Conservation (phyloP, 495 filamentous ascomycete species). For the Penicillium cinerascens region DNA sequence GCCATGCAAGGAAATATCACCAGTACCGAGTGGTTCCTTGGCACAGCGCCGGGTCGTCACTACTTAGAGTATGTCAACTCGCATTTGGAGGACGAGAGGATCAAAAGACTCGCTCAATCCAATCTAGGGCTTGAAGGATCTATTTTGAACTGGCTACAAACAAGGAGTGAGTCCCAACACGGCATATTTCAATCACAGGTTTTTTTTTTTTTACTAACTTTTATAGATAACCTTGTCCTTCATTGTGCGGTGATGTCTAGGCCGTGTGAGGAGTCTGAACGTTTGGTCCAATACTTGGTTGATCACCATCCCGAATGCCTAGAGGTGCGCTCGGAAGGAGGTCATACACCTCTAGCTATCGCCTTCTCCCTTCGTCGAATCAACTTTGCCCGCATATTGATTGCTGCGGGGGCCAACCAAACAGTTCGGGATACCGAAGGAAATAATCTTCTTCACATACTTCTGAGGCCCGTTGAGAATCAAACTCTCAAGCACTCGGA, state of each 20-base stretch:
- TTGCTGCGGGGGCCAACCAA: slow-evolving; percentile 64
- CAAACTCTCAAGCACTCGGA: slow-evolving; percentile 11
- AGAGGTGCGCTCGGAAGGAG: slow-evolving; percentile 51
- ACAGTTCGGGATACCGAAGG: slow-evolving; percentile 46
- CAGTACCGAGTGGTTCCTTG: slow-evolving; percentile 65
- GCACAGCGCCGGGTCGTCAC: slow-evolving; percentile 56
- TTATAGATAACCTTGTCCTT: slow-evolving; percentile 56
- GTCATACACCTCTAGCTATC: slow-evolving; percentile 59
- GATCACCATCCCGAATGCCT: slow-evolving; percentile 54
- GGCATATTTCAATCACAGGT: neutral
- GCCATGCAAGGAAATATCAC: slow-evolving; percentile 55
- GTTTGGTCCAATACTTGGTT: slow-evolving; percentile 60
- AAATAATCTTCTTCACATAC: slow-evolving; percentile 59
- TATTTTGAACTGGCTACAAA: slow-evolving; percentile 57
- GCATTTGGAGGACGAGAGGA: slow-evolving; percentile 50
- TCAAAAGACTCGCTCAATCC: slow-evolving; percentile 52
- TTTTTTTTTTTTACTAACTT: neutral
- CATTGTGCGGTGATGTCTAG: slow-evolving; percentile 59
- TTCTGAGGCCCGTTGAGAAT: slow-evolving; percentile 28
- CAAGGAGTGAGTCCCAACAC: slow-evolving; percentile 37
- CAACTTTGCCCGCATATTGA: slow-evolving; percentile 54
- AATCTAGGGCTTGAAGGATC: slow-evolving; percentile 56
- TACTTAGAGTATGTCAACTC: slow-evolving; percentile 62
- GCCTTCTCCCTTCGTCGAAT: slow-evolving; percentile 51
- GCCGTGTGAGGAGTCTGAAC: slow-evolving; percentile 35